A percentile compares a stretch with the other conserved stretches of the same genome.
These are phyloP conservation scores for Chaetomiaceae sp. DNA, from an alignment of 2,329 filamentous ascomycete species.

Conservation along the genomic window DNA sequence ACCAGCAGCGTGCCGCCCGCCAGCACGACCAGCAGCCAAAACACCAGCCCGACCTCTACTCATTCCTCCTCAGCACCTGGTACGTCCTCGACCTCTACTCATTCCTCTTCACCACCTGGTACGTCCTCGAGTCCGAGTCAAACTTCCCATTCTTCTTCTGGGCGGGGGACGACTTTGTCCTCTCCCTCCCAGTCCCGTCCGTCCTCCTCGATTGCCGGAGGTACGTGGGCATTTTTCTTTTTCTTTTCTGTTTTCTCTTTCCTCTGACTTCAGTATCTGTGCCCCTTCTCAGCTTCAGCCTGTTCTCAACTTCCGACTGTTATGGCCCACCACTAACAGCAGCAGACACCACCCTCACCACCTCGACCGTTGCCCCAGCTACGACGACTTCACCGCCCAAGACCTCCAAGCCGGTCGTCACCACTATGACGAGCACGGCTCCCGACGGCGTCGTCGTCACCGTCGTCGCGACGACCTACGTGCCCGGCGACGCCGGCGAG, in stretches of 20 bases:
- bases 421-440: slow-evolving; percentile 44
- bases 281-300: not conserved
- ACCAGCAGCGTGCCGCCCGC: slow-evolving; percentile 14
- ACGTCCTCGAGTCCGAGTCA: slow-evolving; percentile 28
- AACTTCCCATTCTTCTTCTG: slow-evolving; percentile 18
- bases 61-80: slow-evolving; percentile 25
- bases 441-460: slow-evolving; percentile 42
- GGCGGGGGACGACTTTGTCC: slow-evolving; percentile 11
- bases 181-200: slow-evolving; percentile 14
- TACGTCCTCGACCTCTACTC: slow-evolving; percentile 32
- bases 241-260: not conserved
- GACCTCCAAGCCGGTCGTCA: slow-evolving; percentile 30
- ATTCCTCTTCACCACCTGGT: slow-evolving; percentile 29
- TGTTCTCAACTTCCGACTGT: not conserved
- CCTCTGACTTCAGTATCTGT: no score
- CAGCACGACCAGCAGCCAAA: slow-evolving; percentile 20
- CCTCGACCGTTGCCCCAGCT: not conserved
- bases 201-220: slow-evolving; percentile 23
- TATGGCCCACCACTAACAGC: not conserved
- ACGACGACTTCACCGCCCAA: slow-evolving; percentile 9
- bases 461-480: slow-evolving; percentile 47
- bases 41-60: slow-evolving; percentile 17
- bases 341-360: slow-evolving; percentile 21
- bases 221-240: slow-evolving; percentile 19
- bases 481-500: slow-evolving; percentile 38